These are phyloP conservation scores for Leccinum variicolor DNA, from an alignment of 768 basidiomycete genomes.

Conservation along the genomic window DNA sequence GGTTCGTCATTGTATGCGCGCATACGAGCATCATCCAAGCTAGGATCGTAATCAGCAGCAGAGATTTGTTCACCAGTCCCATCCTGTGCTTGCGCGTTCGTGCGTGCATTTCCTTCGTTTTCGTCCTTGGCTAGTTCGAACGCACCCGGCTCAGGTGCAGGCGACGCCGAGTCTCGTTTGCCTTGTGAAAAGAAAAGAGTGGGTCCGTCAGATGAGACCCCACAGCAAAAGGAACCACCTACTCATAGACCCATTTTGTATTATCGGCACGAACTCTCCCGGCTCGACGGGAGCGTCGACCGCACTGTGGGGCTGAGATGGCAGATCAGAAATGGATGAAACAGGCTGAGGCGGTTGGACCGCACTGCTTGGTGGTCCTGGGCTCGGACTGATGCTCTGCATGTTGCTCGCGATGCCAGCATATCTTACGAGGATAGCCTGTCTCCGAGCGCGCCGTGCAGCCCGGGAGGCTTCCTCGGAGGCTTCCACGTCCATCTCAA, in stretches of 20 bases:
- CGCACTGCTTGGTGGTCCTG: slow-evolving; percentile 70
- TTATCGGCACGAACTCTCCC: slow-evolving; percentile 6
- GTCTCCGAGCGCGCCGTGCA: slow-evolving; percentile 65
- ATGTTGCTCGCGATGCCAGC: slow-evolving; percentile 41
- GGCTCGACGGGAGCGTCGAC: slow-evolving; percentile 31
- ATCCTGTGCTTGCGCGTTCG: slow-evolving; percentile 43
- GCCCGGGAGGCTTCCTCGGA: slow-evolving; percentile 61
- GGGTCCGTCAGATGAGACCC: not conserved
- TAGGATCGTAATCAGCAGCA: slow-evolving; percentile 92
- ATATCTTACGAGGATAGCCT: slow-evolving; percentile 81
- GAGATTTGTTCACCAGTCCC: slow-evolving; percentile 66
- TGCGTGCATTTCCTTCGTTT: slow-evolving; percentile 46
- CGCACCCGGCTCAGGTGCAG: slow-evolving; percentile 52
- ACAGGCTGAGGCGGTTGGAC: slow-evolving; percentile 63
- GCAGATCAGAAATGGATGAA: slow-evolving; percentile 59
- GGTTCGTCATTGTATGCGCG: slow-evolving; percentile 46
- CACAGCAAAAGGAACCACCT: not conserved
- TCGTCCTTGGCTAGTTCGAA: slow-evolving; percentile 71
- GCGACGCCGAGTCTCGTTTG: slow-evolving; percentile 53
- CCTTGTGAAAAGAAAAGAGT: slow-evolving; percentile 28
- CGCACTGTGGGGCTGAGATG: slow-evolving; percentile 52
- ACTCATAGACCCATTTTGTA: slow-evolving; percentile 24
- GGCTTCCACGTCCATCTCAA: slow-evolving; percentile 51
- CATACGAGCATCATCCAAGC: slow-evolving; percentile 79
- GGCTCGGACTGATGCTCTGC: slow-evolving; percentile 51